Base-by-base conservation (phyloP, 2,329 filamentous ascomycete genomes). In the Dendryphion nanum region DNA sequence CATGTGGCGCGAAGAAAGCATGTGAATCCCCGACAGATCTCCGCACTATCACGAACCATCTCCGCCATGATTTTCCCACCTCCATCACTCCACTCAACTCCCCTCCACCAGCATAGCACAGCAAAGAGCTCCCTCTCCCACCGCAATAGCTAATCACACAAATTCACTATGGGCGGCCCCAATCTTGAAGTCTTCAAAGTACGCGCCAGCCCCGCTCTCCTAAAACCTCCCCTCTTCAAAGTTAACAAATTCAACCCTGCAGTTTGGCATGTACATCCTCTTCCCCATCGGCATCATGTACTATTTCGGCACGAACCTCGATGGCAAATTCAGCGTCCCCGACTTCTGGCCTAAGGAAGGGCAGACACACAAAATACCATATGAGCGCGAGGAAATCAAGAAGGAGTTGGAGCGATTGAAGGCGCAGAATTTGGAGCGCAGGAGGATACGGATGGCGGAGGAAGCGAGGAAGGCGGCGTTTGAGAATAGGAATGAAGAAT, bases 201-300 rank as follows among this genome's bases (percentile, higher is more conserved):
- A 71, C 40, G 66, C 49, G 20, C 3, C n/a, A n/a, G n/a, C n/a
- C 29, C 29, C 16, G 15, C 5, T 28, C 18, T 34, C 24, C 41
- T 41, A 19, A 35, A 14, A 21, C 34, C 23, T 38, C n/a, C n/a
- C n/a, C n/a, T n/a, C n/a, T n/a, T n/a, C n/a, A n/a, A n/a, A n/a
- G n/a, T n/a, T n/a, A n/a, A n/a, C 23, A 10, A 10, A 33, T 19
- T n/a, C 31, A 24, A 7, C n/a, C 21, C 35, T 29, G 3, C 40
- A 96, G 91, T 98, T 98, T 68, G 90, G 91, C 73, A 87, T 94
- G 79, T 98, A 98, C 74, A 84, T 98, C 73, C 85, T 96, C 78
- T 98, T 98, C 71, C 93, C 93, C 14, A 97, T 98, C 59, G 89
- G 88, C 56, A 90, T 93, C 76, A 98, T 98, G 93, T 97, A 94